Evolutionary conservation across 768 basidiomycete species (phyloP), one percentile per base, ranked within the genome.

Genomic region (Agrocybe praecox): DNA sequence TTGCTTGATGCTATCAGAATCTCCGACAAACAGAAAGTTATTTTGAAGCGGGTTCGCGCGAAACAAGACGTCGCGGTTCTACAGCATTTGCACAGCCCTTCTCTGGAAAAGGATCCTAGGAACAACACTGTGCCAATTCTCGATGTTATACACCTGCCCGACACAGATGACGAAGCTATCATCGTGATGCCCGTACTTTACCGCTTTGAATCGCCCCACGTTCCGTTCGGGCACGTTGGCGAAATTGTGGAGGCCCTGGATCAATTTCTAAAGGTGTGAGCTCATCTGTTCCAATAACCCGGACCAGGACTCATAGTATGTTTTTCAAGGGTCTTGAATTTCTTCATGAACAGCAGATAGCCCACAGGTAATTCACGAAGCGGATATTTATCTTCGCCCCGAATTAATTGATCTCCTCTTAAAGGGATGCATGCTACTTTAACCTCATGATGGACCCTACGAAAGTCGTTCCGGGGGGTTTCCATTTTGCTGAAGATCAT

Each of bases 141-240:
- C 2, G 61, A 64, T 3, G 47, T 57, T 3, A 44, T 64, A 2
- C 18, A 36, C 6, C 19, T 52, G 7, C 58, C 58, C 10, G 18
- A 22, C 32, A 49, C 45, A 36, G 29, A n/a, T 3, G 50, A 44
- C 61, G 60, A 45, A 71, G 73, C 45, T 58, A 45, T 61, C 65
- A 67, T 65, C 60, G 72, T 56, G 0, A 76, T 76, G 73, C 76
- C 75, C 0, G 32, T 74, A 1, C 65, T 77, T 11, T 62, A 65
- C 29, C 61, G 54, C 17, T 72, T 69, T 43, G 57, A 70, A 32
- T n/a, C 46, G 32, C 18, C n/a, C 18, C 11, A 57, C 62, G 32
- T 66, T 60, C 9, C 57, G 59, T 43, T 72, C 61, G 40, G 50
- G 51, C 5, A 52, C 9, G 49, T 67, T 9, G 62, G 61, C 11